Conservation (phyloP, 208 protist species). For the Plasmodiophora brassicae region DNA sequence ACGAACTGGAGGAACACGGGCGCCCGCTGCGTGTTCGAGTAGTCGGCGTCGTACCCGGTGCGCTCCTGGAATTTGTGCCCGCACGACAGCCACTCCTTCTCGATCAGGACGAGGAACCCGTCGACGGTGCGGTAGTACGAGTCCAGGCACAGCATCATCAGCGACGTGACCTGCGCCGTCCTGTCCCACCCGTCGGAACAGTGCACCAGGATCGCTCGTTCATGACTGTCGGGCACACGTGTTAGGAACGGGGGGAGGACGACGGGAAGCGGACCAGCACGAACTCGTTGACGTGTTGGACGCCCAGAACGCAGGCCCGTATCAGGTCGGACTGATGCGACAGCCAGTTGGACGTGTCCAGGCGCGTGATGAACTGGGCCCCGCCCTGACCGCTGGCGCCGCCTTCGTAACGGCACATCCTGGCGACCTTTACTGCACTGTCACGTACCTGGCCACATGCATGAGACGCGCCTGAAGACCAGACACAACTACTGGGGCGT, state of each 20-base stretch:
- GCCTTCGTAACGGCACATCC: background rate
- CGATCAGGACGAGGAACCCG: conserved; percentile 75
- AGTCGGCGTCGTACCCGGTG: conserved; percentile 35
- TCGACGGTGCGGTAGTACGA: conserved; percentile 77
- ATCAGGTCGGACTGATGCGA: background rate
- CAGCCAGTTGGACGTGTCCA: background rate
- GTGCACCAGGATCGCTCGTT: conserved; percentile 56
- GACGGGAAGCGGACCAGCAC: background rate
- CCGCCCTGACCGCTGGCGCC: background rate
- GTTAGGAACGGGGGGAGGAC: background rate
- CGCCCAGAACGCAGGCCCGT: background rate
- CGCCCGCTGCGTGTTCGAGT: background rate
- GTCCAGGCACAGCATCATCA: conserved; percentile 79
- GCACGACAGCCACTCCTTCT: conserved; percentile 86
- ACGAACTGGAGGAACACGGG: conserved; percentile 64
- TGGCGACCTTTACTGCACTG: background rate
- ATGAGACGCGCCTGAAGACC: no score
- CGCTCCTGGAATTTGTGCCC: conserved; percentile 78
- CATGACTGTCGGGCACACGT: background rate
- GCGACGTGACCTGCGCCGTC: conserved; percentile 74
- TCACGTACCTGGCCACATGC: no score
- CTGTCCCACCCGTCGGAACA: conserved; percentile 88
- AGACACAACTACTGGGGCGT: no score
- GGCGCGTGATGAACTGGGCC: background rate
- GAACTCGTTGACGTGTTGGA: background rate